Base-by-base conservation (phyloP, 1,139 yeast species). In the Pichia sp. region DNA sequence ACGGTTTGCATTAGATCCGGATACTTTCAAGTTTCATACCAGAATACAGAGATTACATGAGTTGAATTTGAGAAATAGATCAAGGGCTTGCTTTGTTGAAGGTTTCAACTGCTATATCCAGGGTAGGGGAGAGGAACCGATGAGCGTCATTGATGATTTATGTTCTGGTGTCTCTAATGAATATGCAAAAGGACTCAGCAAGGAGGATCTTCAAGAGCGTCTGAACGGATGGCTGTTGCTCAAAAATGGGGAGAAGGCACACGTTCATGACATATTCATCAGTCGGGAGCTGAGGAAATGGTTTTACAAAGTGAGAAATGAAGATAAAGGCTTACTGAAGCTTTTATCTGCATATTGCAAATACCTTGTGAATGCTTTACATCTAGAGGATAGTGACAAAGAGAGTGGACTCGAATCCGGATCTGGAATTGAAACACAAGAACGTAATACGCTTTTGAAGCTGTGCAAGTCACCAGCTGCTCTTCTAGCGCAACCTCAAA, bases 31-130 rank as follows among this genome's bases (percentile, higher is more conserved):
- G 37, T 81, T 82, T 50, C 78, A 74, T 45, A 80, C 86, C 6
- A 59, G 91, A 38, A 55, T 77, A 18, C 91, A 82, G 52, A 69
- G 66, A 34, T 51, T 82, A 38, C 71, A 74, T 49, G 85, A 80
- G 52, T 61, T 82, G 50, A 79, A 81, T 17, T 55, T 82, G 14
- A 57, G 70, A 9, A 76, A 78, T 34, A 62, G 93, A 44, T 73
- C 81, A 25, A 60, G 88, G 36, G 62, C 69, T 41, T 75, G 75
- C 49, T 81, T 81, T 56, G 63, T 62, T 32, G 74, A 71, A 40
- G 82, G 77, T 46, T 56, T 80, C 43, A 70, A 72, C 42, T 69
- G 84, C 41, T 81, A 64, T 49, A 55, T 69, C 47, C 64, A 63
- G 47, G 72, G 74, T 73, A 53, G 30, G 21, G 50, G 48, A 5